Percentiles rank a stretch among this genome's conserved stretches.
phyloP scores from a whole-genome alignment of 129 eudicot species.

The Logfia minima region DNA sequence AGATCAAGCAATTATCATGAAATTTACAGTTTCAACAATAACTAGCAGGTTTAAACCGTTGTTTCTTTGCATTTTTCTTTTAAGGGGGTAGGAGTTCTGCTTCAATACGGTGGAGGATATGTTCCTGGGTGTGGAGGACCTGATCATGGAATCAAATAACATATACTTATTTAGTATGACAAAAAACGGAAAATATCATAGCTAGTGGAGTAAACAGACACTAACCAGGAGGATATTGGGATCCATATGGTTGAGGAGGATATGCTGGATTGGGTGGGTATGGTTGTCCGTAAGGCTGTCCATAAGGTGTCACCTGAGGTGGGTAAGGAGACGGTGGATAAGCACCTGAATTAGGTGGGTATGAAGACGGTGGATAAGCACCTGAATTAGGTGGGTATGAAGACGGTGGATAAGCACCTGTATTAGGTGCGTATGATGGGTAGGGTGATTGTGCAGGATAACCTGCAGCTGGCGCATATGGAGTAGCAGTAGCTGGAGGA shows the following conservation, averaged over 20 bases:
- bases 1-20: background rate
- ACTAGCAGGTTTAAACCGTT: background rate
- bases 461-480: constrained; percentile 36
- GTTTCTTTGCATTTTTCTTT: constrained; percentile 4
- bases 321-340: constrained; percentile 52
- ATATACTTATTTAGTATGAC: background rate
- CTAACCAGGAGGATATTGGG: constrained; percentile 66
- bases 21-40: constrained; percentile 24
- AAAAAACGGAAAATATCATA: background rate
- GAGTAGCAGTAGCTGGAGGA: constrained; percentile 27
- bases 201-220: background rate
- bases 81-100: background rate
- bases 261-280: constrained; percentile 60
- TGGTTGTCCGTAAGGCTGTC: constrained; percentile 29
- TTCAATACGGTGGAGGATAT: constrained; percentile 69
- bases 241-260: constrained; percentile 69
- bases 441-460: constrained; percentile 50
- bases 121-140: constrained; percentile 50
- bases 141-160: constrained; percentile 6
- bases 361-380: constrained; percentile 46
- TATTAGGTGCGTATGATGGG: constrained; percentile 54
- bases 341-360: constrained; percentile 45
- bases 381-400: constrained; percentile 54
- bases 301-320: constrained; percentile 52
- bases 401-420: constrained; percentile 50